phyloP scores from a whole-genome alignment of 192 early-diverging fungal species.

The Lobosporangium transversale region DNA sequence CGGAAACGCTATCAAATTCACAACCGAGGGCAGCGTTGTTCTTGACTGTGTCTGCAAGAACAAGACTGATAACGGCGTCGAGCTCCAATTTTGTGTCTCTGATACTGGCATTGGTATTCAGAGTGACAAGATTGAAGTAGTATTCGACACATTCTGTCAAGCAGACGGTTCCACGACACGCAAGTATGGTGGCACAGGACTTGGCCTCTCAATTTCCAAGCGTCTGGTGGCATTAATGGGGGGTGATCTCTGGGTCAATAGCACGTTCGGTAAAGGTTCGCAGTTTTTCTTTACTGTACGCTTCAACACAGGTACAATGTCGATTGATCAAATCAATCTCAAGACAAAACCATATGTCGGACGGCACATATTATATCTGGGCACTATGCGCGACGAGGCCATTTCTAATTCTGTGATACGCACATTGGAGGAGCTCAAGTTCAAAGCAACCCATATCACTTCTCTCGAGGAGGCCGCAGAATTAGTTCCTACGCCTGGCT shows the following conservation, averaged over 20 bases:
- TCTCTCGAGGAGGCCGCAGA: conserved; percentile 63
- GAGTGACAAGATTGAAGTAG: conserved; percentile 75
- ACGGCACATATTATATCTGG: conserved; percentile 74
- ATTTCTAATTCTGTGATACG: conserved; percentile 46
- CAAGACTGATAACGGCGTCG: conserved; percentile 53
- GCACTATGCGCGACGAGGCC: conserved; percentile 60
- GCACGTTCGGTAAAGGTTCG: conserved; percentile 74
- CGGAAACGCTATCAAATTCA: conserved; percentile 88
- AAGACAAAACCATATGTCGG: conserved; percentile 68
- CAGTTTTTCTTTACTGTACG: conserved; percentile 81
- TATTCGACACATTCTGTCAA: conserved; percentile 89
- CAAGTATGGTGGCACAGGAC: conserved; percentile 87
- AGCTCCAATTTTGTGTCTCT: conserved; percentile 72
- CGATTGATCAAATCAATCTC: conserved; percentile 52
- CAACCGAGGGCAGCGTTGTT: conserved; percentile 74
- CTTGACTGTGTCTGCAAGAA: conserved; percentile 60
- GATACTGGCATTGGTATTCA: conserved; percentile 91
- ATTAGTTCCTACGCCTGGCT: conserved; percentile 36
- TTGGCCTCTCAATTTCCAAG: conserved; percentile 86
- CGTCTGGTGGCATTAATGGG: conserved; percentile 80
- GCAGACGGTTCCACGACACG: conserved; percentile 85
- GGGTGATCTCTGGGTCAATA: conserved; percentile 82
- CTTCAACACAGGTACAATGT: conserved; percentile 55
- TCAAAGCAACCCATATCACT: conserved; percentile 51
- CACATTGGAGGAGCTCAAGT: conserved; percentile 61